Base-by-base conservation (phyloP, 1,284 basidiomycete genomes). In the Cryptococcus sp. region DNA sequence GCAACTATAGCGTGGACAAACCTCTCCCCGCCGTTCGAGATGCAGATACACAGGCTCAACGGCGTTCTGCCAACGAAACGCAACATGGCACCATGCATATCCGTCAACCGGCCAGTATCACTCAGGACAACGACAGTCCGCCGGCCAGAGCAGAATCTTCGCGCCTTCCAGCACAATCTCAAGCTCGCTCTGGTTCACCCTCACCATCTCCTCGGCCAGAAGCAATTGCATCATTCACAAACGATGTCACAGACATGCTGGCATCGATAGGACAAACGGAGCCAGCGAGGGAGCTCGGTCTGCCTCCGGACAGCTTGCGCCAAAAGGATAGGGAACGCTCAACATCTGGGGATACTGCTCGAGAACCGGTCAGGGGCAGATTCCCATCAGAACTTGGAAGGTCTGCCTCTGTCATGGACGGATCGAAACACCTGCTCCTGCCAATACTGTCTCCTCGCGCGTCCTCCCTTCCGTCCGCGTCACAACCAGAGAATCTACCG, bases 231-330 rank as follows among this genome's bases (percentile, higher is more conserved):
- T 73, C 68, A 31, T 77, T 77, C 66, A 69, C 69, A 13, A 66
- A 73, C 54, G 72, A 76, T 50, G 72, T 79, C 27, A 68, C 65
- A n/a, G 73, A 69, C 3, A 70, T 73, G 56, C 53, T 77, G 17
- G 72, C 71, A 15, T 51, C 62, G 17, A 71, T 74, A 42, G 71
- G 73, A 0, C 67, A 71, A 40, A 58, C 60, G 17, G 62, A 71
- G 13, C 67, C 70, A 4, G 71, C 72, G 0, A 59, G 53, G 50
- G 75, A 74, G 53, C 52, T 77, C 8, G 73, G 75, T 13, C 56
- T 75, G 4, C 65, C 73, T 3, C 66, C 68, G 10, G 65, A 68
- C 25, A 72, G 66, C 50, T 19, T 74, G 38, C 56, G 65, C 20
- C 23, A 42, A 25, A 40, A 47, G 11, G 46, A 40, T 17, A 54